Base-by-base conservation (phyloP, 2,329 filamentous ascomycete species). In the Fusarium xylarioides region DNA sequence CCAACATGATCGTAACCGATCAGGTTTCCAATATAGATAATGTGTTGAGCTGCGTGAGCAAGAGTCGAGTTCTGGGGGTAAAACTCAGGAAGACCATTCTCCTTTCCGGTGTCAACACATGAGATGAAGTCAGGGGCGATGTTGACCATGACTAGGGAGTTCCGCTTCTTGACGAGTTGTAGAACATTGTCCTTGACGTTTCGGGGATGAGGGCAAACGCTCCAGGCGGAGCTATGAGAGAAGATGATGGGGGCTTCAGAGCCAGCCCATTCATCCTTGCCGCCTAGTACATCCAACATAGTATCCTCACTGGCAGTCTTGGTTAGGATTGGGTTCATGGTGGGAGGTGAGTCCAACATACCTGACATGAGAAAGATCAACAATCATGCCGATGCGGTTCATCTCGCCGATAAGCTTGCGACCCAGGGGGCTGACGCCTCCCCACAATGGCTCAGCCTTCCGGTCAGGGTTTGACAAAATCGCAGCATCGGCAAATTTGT, bases 331-430 rank as follows among this genome's bases (percentile, higher is more conserved):
- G 23, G 3, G 7, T 18, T 37, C 21, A 11, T 23, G 8, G 18
- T 5, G 12, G 30, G n/a, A 23, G 32, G 12, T n/a, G 9, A 28
- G 6, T 35, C 35, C 11, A 34, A 66, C 59, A 44, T 63, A 82
- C 82, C 83, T 89, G 9, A 86, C 85, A 81, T 98, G 95, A 11
- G 93, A 88, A 40, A 98, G 86, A 79, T 98, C 95, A 44, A 98
- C 93, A n/a, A 98, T 90, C 91, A 98, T 95, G 32, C 95, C 95
- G 4, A 98, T 85, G 7, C 95, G 89, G 80, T 98, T 98, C 95
- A 98, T 98, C 84, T 98, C 95, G 40, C 86, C 86, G 49, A 98
- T 86, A 1, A 98, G 83, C 18, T 86, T 80, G 57, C 89, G 88
- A 9, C 95, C 95, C 3, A 87, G 86, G 2, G 87, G 84, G 66